These are phyloP conservation scores for Miamiensis avidus DNA, from an alignment of 169 alveolate species.

Conservation along the genomic window DNA sequence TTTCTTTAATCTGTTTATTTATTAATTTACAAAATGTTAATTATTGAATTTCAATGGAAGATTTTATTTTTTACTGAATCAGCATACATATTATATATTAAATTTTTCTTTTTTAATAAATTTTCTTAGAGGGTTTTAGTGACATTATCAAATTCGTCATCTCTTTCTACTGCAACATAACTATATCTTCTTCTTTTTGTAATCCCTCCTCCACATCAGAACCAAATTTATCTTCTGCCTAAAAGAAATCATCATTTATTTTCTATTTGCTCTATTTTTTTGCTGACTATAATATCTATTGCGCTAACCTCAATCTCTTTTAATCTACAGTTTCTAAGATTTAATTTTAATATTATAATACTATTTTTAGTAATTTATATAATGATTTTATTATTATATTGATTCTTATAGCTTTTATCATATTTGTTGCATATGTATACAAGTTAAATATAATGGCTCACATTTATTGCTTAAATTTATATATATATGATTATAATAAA, in stretches of 20 bases:
- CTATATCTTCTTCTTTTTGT: background rate
- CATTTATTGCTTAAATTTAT: too few relatives aligned
- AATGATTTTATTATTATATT: too few relatives aligned
- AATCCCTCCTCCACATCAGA: constrained; percentile 27
- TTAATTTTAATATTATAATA: too few relatives aligned
- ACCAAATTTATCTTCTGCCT: constrained; percentile 5
- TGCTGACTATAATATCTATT: constrained; percentile 26
- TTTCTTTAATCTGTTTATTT: constrained; percentile 16
- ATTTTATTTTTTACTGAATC: constrained; percentile 22
- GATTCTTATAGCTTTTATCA: background rate
- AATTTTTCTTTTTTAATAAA: constrained; percentile 17
- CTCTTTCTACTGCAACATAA: constrained; percentile 3
- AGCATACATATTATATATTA: constrained; percentile 14
- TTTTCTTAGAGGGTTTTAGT: constrained; percentile 16
- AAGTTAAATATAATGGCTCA: too few relatives aligned
- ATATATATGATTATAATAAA: too few relatives aligned
- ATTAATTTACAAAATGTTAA: background rate
- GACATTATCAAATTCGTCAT: constrained; percentile 18
- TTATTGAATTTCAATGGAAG: background rate
- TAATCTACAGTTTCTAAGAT: constrained; percentile 34
- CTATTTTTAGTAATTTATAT: background rate
- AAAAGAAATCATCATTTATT: constrained; percentile 2
- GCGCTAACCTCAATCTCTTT: constrained; percentile 46
- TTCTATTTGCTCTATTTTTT: constrained; percentile 4
- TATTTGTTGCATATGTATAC: too few relatives aligned